Evolutionary conservation across 805 yeast genomes (phyloP).

Genomic region (Hanseniaspora hatyaiensis): DNA sequence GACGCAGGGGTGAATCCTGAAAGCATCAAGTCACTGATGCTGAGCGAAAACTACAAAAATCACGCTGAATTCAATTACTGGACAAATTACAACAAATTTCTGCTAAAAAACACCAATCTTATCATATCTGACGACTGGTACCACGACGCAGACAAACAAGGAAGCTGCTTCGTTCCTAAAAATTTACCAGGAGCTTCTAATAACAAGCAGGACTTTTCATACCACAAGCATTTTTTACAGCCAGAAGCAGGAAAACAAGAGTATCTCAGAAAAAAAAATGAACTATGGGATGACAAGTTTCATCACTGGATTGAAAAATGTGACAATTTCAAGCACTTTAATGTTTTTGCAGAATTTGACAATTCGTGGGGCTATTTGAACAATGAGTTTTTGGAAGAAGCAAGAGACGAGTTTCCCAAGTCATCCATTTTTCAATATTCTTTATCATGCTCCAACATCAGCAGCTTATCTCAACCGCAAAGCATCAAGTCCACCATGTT

Average conservation of each 20-base stretch:
- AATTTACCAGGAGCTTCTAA: conserved; percentile 12
- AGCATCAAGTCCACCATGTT: conserved; percentile 17
- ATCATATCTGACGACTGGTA: conserved; percentile 51
- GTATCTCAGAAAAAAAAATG: conserved; percentile 37
- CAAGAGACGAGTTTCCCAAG: conserved; percentile 61
- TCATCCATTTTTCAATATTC: conserved; percentile 28
- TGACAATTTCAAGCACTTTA: conserved; percentile 63
- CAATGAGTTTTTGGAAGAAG: conserved; percentile 36
- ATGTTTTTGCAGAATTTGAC: conserved; percentile 58
- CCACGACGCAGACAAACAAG: conserved; percentile 22
- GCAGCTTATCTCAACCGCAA: conserved; percentile 21
- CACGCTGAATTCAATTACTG: conserved; percentile 45
- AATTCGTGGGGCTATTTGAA: conserved; percentile 79
- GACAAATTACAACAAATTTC: conserved; percentile 67
- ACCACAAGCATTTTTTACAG: conserved; percentile 36
- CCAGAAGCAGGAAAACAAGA: conserved; percentile 51
- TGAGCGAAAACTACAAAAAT: background rate
- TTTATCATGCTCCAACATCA: conserved; percentile 30
- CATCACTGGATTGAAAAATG: conserved; percentile 60
- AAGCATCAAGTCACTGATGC: conserved; percentile 21
- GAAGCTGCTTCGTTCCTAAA: background rate
- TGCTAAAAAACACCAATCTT: conserved; percentile 51
- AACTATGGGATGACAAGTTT: conserved; percentile 47
- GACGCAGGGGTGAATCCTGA: conserved; percentile 36
- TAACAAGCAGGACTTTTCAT: too few relatives aligned